Percentiles rank a stretch among this genome's conserved stretches.
These are phyloP conservation scores for Sugiyamaella mastotermitis DNA, from an alignment of 805 yeast species.

Conservation along the genomic window DNA sequence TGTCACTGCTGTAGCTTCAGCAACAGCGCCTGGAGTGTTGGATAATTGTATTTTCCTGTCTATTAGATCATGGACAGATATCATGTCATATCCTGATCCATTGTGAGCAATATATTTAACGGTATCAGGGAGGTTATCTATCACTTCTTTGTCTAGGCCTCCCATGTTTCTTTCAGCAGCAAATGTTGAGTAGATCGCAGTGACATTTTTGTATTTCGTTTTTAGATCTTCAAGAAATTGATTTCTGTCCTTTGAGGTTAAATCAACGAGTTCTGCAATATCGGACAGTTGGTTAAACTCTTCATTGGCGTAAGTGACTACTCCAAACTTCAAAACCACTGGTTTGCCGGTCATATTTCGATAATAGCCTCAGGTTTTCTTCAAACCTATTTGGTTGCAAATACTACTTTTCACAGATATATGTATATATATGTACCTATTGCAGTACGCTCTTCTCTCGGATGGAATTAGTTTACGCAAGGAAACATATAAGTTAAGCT, in stretches of 20 bases:
- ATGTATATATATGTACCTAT: too few species aligned
- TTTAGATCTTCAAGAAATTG: slow-evolving; percentile 35
- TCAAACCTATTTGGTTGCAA: too few species aligned
- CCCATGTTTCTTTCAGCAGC: slow-evolving; percentile 37
- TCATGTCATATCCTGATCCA: slow-evolving; percentile 54
- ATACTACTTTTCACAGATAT: too few species aligned
- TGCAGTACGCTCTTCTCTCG: too few species aligned
- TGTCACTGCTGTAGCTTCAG: slow-evolving; percentile 51
- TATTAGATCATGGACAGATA: slow-evolving; percentile 39
- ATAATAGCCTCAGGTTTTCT: too few species aligned
- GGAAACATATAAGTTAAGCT: too few species aligned
- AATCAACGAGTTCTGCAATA: slow-evolving; percentile 6
- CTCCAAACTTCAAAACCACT: too few species aligned
- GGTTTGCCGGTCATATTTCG: too few species aligned
- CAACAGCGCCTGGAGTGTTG: slow-evolving; percentile 47
- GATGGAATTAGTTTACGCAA: too few species aligned
- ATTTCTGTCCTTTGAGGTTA: slow-evolving; percentile 34
- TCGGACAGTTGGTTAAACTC: too few species aligned
- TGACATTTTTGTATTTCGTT: slow-evolving; percentile 33
- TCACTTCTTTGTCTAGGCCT: slow-evolving; percentile 38
- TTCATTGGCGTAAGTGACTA: too few species aligned
- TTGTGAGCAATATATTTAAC: slow-evolving; percentile 40
- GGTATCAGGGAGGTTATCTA: slow-evolving; percentile 31
- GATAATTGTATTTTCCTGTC: slow-evolving; percentile 39
- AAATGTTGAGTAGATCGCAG: slow-evolving; percentile 39